Base-by-base conservation (phyloP, 768 basidiomycete genomes). In the Crepidotus variabilis region DNA sequence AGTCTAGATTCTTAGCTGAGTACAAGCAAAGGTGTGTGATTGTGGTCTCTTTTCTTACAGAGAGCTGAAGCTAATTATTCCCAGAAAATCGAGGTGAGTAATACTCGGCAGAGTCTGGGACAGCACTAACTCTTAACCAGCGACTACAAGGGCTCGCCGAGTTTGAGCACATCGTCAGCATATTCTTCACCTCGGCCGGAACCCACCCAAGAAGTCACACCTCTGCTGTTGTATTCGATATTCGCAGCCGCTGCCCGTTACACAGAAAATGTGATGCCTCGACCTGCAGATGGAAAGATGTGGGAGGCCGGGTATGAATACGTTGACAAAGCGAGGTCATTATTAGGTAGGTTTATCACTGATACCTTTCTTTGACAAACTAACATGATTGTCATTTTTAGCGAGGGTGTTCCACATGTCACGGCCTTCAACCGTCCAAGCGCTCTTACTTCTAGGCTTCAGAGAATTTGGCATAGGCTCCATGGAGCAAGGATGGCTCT, bases 401-500 rank as follows among this genome's bases (percentile, higher is more conserved):
- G 83, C 82, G 52, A 76, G 82, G 61, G 76, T 85, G 10, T 85
- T 86, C 53, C 86, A 89, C 58, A 80, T 80, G 50, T 85, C 83
- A 53, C 77, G 87, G 32, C 81, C 84, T 33, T 86, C 90, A 2
- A 90, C 89, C 0, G 89, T 90, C 21, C 93, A 95, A 65, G 81
- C 92, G 1, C 69, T 94, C 13, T 75, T 95, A 46, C 79, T 95
- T 11, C 71, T 94, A 11, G 90, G 90, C 0, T 84, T 90, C 66
- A 81, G 92, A 5, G 92, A 94, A 72, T 88, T 93, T 66, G 94
- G 94, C 13, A 86, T 92, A 34, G 78, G 90, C 64, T 77, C 72
- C 13, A 91, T 92, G 87, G 87, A 90, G 58, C 86, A 90, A 66
- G 90, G 88, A 1, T 95, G 93, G 93, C 76, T 91, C 48, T 90